Conservation (phyloP, 495 filamentous ascomycete species). For the Barbatosphaeria neglecta region DNA sequence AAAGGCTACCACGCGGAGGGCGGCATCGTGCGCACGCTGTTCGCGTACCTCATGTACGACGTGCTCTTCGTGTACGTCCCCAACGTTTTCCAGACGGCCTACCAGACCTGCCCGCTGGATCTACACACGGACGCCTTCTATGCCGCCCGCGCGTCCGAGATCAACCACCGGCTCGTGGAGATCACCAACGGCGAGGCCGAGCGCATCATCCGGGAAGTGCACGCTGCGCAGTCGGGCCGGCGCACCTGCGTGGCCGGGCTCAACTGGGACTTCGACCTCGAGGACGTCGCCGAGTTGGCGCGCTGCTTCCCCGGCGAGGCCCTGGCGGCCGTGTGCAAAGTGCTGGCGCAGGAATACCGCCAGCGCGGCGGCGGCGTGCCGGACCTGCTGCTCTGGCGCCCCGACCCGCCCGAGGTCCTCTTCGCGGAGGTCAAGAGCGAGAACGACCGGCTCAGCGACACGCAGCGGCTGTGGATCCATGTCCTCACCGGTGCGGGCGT, state of each 20-base stretch:
- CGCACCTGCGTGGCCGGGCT: conserved; percentile 80
- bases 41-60: conserved; percentile 87
- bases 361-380: conserved; percentile 81
- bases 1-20: conserved; percentile 92
- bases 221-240: conserved; percentile 50
- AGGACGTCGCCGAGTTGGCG: conserved; percentile 77
- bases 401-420: conserved; percentile 44
- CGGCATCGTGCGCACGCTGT: conserved; percentile 80
- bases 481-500: conserved; percentile 76
- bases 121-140: conserved; percentile 92
- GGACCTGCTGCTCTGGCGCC: conserved; percentile 82
- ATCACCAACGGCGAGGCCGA: conserved; percentile 67
- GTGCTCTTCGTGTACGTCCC: conserved; percentile 87
- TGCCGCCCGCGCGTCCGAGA: conserved; percentile 69
- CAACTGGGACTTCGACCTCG: conserved; percentile 75
- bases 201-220: conserved; percentile 53
- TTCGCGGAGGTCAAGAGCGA: conserved; percentile 90
- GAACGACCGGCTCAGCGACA: conserved; percentile 93
- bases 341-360: conserved; percentile 88
- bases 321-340: conserved; percentile 75
- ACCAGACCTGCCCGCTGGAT: conserved; percentile 87
- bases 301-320: conserved; percentile 67
- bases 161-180: conserved; percentile 76
- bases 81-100: conserved; percentile 92
- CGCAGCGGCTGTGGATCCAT: conserved; percentile 93